Base-by-base conservation (phyloP, 352 stramenopile genomes). In the Albugo candida region DNA sequence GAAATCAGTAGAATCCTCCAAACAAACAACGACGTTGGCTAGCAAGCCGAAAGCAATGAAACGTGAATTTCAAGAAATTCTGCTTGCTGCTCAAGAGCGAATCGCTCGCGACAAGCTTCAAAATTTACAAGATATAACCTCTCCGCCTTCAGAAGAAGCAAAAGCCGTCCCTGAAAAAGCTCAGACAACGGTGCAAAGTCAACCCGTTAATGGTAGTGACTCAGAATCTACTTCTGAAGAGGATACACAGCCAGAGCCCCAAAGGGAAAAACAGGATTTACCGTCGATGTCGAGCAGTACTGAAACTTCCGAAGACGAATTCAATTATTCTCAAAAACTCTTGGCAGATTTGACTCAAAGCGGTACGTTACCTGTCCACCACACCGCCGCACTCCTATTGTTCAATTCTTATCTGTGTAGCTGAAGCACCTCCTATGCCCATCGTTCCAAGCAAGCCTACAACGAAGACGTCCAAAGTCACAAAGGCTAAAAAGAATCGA, bases 241-340 rank as follows among this genome's bases (percentile, higher is more conserved):
- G 38, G 19, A 43, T 24, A 43, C 3, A 10, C 19, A 8, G 17
- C 38, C 38, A 43, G 8, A 43, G 38, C 38, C 17, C 2, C 38
- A 43, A 43, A 43, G 8, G 19, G 8, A 43, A 19, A 43, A 43
- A 8, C 38, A 43, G 38, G 19, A 43, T 3, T 8, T 8, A 8
- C 19, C 38, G 8, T 24, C 38, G 19, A 10, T 8, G 38, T 43
- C 38, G 38, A 43, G 38, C 8, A 24, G 19, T 8, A 43, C 17
- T 8, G 38, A 43, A 8, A 31, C 24, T 31, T 31, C 24, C 31
- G 73, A 86, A 50, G 58, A 68, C 35, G 19, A 43, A 8, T 45
- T 78, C 16, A 66, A 82, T 56, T 86, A 86, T 54, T 83, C 68
- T 36, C 68, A 86, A 53, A 78, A 66, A 55, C 59, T 86, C 6